These are phyloP conservation scores for Acrocalymma vagum DNA, from an alignment of 2,329 filamentous ascomycete genomes.

Conservation along the genomic window DNA sequence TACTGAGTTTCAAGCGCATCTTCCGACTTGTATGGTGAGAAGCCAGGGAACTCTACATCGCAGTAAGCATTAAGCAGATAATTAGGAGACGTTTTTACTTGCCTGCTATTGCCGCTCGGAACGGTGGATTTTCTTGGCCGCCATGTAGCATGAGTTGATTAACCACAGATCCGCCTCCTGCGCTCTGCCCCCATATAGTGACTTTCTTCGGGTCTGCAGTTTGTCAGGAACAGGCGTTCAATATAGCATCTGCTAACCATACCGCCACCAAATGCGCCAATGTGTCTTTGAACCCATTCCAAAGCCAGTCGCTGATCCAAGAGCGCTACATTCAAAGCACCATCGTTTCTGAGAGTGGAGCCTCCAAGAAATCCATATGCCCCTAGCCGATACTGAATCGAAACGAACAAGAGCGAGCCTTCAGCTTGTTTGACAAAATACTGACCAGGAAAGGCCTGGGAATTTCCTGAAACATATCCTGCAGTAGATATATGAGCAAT, in stretches of 20 bases:
- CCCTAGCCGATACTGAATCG: constrained; percentile 53
- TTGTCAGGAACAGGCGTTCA: too few species aligned
- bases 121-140: too few species aligned
- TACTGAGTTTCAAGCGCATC: too few species aligned
- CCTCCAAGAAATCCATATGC: constrained; percentile 67
- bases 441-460: too few species aligned
- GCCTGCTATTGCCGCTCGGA: too few species aligned
- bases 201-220: too few species aligned
- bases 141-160: constrained; percentile 65
- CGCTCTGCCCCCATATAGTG: constrained; percentile 65
- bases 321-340: constrained; percentile 52
- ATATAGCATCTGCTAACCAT: too few species aligned
- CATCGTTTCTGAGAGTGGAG: constrained; percentile 30
- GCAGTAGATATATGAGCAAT: constrained; percentile 54
- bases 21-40: too few species aligned
- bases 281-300: constrained; percentile 62
- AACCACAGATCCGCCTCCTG: constrained; percentile 63
- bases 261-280: constrained; percentile 61
- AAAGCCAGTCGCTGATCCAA: constrained; percentile 50
- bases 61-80: too few species aligned
- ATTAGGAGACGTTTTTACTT: too few species aligned
- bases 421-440: constrained; percentile 58
- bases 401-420: constrained; percentile 24
- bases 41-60: too few species aligned
- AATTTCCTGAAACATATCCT: constrained; percentile 70